Base-by-base conservation (phyloP, 2,329 filamentous ascomycete genomes). In the Aspergillus luchuensis region DNA sequence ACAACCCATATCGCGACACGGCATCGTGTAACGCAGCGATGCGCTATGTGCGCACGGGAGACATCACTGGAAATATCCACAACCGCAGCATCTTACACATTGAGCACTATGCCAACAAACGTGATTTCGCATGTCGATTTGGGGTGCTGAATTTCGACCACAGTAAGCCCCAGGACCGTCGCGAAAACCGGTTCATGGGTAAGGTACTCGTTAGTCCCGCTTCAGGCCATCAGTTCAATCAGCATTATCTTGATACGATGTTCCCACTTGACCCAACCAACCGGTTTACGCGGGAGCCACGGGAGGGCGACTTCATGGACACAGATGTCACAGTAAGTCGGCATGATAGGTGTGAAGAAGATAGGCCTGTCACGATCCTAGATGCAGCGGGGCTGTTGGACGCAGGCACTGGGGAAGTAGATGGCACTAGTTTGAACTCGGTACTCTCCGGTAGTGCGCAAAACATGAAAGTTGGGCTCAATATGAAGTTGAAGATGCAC, bases 41-140 rank as follows among this genome's bases (percentile, higher is more conserved):
- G 13, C 47, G 17, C 25, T 50, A 50, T 30, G 72, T 74, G 11
- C 67, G 75, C 58, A 68, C 71, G 10, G 74, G 75, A 17, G 25
- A n/a, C 4, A 23, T 38, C 5, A 23, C 5, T 6, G 15, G 45
- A 5, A 11, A 15, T n/a, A 5, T 19, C 3, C 8, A 30, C 38
- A 23, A 17, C 11, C 58, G 65, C 43, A 84, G 84, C 2, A 87
- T 94, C 55, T 82, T 84, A 5, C 83, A 92, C 65, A 88, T 95
- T 41, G 91, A 95, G 75, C 91, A 95, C 74, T 95, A 93, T 69
- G 89, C 88, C 2, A 90, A 93, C 71, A 84, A 83, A 8, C 84
- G 81, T 15, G 91, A 95, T 68, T 90, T 91, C 66, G 90, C 94
- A 2, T 84, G 90, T 4, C 78, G 87, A 8, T 91, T 89, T 83